A percentile compares a stretch with the other conserved stretches of the same genome.
phyloP scores from a whole-genome alignment of 1,284 basidiomycete genomes.

The Somion occarium region DNA sequence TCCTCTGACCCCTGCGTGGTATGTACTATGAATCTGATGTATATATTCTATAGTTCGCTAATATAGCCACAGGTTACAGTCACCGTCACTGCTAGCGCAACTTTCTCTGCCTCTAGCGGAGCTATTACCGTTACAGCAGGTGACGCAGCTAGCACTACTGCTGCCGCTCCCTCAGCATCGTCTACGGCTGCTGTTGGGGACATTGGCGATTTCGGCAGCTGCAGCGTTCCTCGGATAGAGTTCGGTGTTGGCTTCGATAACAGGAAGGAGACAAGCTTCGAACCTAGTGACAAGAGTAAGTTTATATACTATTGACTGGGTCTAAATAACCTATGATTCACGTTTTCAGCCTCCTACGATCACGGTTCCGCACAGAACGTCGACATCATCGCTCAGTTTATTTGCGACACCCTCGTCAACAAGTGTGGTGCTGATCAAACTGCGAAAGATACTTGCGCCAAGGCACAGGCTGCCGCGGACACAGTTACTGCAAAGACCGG shows the following conservation, averaged over 20 bases:
- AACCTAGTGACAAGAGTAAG: conserved; percentile 40
- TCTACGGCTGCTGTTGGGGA: conserved; percentile 19
- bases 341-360: conserved; percentile 35
- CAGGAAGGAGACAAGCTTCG: conserved; percentile 53
- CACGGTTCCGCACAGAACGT: conserved; percentile 52
- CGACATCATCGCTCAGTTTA: conserved; percentile 48
- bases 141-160: conserved; percentile 7
- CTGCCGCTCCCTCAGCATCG: conserved; percentile 17
- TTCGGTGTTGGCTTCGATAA: conserved; percentile 56
- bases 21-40: conserved; percentile 1
- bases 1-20: conserved; percentile 16
- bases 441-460: conserved; percentile 44
- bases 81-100: conserved; percentile 14
- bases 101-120: conserved; percentile 12
- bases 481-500: conserved; percentile 40
- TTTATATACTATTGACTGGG: conserved; percentile 6
- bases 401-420: conserved; percentile 51
- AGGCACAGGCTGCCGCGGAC: conserved; percentile 39
- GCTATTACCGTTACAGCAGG: too few relatives aligned
- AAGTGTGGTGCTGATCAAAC: conserved; percentile 47
- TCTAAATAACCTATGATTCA: too few relatives aligned
- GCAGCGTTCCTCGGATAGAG: conserved; percentile 53
- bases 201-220: conserved; percentile 52
- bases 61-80: conserved; percentile 10
- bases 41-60: background rate